Evolutionary conservation across 208 protist genomes (phyloP), one percentile per base, ranked within the genome.

Genomic region (Entamoeba histolytica): DNA sequence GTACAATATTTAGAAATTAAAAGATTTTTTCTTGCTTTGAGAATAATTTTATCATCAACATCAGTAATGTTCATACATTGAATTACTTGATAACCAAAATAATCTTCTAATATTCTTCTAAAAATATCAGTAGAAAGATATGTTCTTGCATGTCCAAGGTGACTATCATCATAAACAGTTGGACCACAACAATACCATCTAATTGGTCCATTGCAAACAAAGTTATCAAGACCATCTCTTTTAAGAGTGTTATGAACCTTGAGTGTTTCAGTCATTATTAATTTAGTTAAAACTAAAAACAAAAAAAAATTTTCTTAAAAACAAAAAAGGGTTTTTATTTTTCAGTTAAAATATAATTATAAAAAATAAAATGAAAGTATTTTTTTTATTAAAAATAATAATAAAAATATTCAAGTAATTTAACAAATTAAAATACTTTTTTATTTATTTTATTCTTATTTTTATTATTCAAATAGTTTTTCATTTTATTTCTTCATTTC

Each of bases 61-160:
- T 99, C 98, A 23, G 98, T 99, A 91, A 99, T 98, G 95, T 99
- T 99, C 97, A 99, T 98, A 3, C 97, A 96, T 91, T 97, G 97
- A 10, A 96, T 49, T 0, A 99, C 95, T 15, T 96, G 94, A 93
- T 98, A 98, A 31, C 96, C 94, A 94, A 99, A 99, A 95, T 99
- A 99, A 91, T 99, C 96, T 92, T 97, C 95, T 95, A 99, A 96
- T 49, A 99, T 97, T 78, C 98, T 96, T 57, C 98, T 96, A 44
- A 99, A 94, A 94, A 99, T 98, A 94, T 99, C 98, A 94, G 99
- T 98, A 49, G 96, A 97, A 51, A 99, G 94, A 94, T 99, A 99
- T n/a, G 97, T 97, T 61, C 96, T 93, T 5, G 98, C 98, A 96
- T 99, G 98, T 19, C 98, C 98, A 94, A 99, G 97, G 95, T 99